phyloP scores from a whole-genome alignment of 1,284 basidiomycete species.

The Cryptococcus deneoformans region DNA sequence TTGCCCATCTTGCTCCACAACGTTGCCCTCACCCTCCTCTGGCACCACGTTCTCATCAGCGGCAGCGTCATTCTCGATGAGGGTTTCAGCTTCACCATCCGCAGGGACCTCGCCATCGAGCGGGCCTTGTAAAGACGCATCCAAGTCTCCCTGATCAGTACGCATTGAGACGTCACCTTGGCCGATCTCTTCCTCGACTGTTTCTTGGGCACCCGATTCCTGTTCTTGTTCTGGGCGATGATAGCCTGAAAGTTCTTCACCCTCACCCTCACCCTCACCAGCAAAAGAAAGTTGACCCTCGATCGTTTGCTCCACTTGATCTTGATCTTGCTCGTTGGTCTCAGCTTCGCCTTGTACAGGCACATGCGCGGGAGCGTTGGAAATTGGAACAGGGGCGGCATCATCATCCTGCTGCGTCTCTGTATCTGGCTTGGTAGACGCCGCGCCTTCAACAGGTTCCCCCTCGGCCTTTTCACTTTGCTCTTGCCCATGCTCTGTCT shows the following conservation, averaged over 20 bases:
- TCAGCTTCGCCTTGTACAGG: too few species aligned
- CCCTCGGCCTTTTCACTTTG: conserved; percentile 3
- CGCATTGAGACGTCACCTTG: conserved; percentile 12
- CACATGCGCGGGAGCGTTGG: too few species aligned
- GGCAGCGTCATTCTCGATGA: neutral
- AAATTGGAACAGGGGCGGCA: too few species aligned
- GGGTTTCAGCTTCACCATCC: neutral
- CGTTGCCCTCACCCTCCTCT: neutral
- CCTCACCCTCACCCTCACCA: conserved; percentile 5
- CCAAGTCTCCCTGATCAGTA: neutral
- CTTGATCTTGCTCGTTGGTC: neutral
- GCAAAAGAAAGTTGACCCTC: neutral
- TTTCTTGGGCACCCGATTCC: neutral
- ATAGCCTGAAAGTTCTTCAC: conserved; percentile 1
- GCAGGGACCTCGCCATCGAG: neutral
- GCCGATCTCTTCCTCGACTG: neutral
- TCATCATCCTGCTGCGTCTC: neutral
- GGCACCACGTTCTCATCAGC: neutral
- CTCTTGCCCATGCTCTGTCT: conserved; percentile 4
- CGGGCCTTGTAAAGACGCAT: too few species aligned
- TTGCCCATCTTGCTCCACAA: neutral
- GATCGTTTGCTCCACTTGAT: neutral
- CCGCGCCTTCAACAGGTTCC: neutral
- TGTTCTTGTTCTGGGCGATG: neutral
- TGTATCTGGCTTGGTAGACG: too few species aligned